Evolutionary conservation across 1,284 basidiomycete genomes (phyloP).

Genomic region (Rhizoctonia solani): DNA sequence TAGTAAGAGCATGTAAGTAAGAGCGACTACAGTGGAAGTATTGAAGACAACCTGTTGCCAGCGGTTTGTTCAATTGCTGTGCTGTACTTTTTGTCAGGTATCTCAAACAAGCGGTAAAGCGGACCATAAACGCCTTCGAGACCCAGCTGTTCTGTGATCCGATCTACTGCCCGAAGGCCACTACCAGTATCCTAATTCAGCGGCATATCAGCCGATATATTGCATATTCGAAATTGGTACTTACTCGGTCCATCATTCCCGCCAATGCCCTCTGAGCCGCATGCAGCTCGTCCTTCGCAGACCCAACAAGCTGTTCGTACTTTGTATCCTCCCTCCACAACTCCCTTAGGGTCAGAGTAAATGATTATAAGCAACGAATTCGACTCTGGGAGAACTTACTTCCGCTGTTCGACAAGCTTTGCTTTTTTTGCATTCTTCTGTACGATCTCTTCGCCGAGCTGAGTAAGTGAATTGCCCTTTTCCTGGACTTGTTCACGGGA

Average conservation of each 20-base stretch:
- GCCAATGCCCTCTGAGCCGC: conserved; percentile 79
- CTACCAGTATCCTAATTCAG: conserved; percentile 77
- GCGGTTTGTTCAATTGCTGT: conserved; percentile 94
- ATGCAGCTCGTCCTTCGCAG: conserved; percentile 80
- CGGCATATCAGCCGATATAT: neutral
- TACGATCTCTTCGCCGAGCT: conserved; percentile 68
- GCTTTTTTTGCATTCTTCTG: conserved; percentile 72
- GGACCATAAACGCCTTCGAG: conserved; percentile 87
- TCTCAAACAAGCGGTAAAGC: conserved; percentile 90
- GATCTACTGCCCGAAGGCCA: conserved; percentile 83
- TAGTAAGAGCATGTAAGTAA: conserved; percentile 44
- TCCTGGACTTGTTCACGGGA: conserved; percentile 75
- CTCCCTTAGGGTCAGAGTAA: conserved; percentile 53
- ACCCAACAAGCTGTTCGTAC: conserved; percentile 72
- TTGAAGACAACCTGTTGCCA: conserved; percentile 74
- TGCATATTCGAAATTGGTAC: conserved; percentile 38
- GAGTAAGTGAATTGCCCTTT: conserved; percentile 68
- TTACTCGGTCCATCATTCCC: conserved; percentile 93
- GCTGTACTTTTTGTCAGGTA: conserved; percentile 88
- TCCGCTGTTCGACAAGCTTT: conserved; percentile 77
- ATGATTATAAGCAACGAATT: conserved; percentile 29
- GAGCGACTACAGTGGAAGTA: neutral
- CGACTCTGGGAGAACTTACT: conserved; percentile 51
- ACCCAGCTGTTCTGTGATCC: conserved; percentile 73
- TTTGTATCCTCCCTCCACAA: conserved; percentile 95